Evolutionary conservation across 352 stramenopile genomes (phyloP), one percentile per base, ranked within the genome.

Genomic region (Phytopythium boreale): DNA sequence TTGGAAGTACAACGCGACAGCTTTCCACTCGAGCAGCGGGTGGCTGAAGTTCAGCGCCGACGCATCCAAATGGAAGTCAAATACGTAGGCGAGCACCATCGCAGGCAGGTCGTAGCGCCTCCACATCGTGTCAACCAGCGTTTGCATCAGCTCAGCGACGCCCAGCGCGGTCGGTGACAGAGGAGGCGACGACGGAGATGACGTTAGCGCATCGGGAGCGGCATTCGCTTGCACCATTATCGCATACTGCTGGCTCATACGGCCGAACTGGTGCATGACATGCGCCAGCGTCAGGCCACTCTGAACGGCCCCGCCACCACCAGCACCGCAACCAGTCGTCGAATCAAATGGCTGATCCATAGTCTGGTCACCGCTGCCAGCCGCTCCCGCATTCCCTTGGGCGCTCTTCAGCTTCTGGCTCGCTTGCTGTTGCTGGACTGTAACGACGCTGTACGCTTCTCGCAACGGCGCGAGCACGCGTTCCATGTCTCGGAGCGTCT

Each of bases 1-100:
- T 29, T 89, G 70, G 59, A 90, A 91, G 56, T 88, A 92, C 22
- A 77, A 63, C 0, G 77, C 69, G 56, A 92, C 76, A 4, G 82
- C 65, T 14, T 82, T 75, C 80, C 80, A 92, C 26, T 80, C 63
- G 0, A 82, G 74, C 31, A 71, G 70, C 12, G 59, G 74, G 43
- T 78, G 78, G 56, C 61, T 75, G 66, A 80, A 83, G 49, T 93
- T 74, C 12, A 94, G 72, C 36, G 79, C 52, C 37, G 67, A 71
- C 24, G 63, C 77, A 20, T 92, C 82, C 37, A 95, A 66, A 58
- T 95, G 82, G 63, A 93, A 89, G 68, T 95, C 79, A 49, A 93
- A 91, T 22, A 90, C 76, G 60, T 82, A 93, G 14, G 86, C 82
- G 5, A 95, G 78, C 22, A 88, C 72, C 79, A 90, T 92, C 9